Evolutionary conservation across 1,139 yeast genomes (phyloP).

Genomic region (Nakaseomyces kungkrabaensis): DNA sequence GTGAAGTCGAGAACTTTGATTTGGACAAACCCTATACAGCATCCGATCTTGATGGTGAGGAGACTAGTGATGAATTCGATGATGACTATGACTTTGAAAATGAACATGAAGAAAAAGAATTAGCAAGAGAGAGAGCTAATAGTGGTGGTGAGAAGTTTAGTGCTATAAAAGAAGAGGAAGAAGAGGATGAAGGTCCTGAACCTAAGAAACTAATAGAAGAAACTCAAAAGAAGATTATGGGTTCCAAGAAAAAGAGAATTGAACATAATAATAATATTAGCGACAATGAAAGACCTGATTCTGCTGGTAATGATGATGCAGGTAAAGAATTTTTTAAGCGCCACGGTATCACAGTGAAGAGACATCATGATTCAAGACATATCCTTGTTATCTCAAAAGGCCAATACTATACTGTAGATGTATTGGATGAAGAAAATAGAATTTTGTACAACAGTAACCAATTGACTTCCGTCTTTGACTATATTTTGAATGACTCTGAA

Average conservation of each 20-base stretch:
- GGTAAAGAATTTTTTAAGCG: slow-evolving; percentile 13
- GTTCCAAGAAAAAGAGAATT: neutral
- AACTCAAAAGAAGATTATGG: neutral
- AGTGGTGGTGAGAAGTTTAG: neutral
- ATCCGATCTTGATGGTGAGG: slow-evolving; percentile 21
- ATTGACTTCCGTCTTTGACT: slow-evolving; percentile 40
- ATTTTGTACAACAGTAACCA: slow-evolving; percentile 47
- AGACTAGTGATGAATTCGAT: slow-evolving; percentile 5
- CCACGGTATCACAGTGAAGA: slow-evolving; percentile 34
- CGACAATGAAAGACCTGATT: neutral
- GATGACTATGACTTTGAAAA: slow-evolving; percentile 4
- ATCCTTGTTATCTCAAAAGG: slow-evolving; percentile 50
- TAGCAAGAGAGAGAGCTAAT: neutral
- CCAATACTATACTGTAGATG: slow-evolving; percentile 54
- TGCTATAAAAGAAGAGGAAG: neutral
- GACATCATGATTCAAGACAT: slow-evolving; percentile 35
- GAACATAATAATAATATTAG: neutral
- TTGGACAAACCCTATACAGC: slow-evolving; percentile 23
- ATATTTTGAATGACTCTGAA: slow-evolving; percentile 40
- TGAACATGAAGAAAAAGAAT: neutral
- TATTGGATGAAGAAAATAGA: slow-evolving; percentile 36
- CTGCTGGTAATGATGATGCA: neutral
- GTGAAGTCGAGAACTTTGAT: slow-evolving; percentile 26
- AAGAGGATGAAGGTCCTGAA: slow-evolving; percentile 1
- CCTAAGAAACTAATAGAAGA: neutral